These are phyloP conservation scores for Tuber microsphaerosporum DNA, from an alignment of 495 filamentous ascomycete species.

Conservation along the genomic window DNA sequence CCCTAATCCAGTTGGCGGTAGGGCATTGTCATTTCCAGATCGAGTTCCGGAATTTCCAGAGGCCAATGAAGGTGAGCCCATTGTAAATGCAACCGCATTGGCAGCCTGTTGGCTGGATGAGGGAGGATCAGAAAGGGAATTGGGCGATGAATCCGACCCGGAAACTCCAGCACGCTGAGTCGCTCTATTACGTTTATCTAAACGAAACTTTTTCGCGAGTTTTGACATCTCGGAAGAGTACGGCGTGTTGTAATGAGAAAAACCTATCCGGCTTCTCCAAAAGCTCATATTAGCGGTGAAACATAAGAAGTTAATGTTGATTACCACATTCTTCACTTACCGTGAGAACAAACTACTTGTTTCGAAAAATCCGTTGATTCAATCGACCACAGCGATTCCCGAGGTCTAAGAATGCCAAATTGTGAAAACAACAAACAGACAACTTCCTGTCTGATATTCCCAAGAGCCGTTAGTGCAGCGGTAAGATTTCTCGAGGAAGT, in stretches of 20 bases:
- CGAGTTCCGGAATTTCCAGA: too few species aligned
- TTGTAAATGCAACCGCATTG: neutral
- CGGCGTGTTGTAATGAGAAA: neutral
- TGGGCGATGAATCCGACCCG: neutral
- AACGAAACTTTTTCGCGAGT: neutral
- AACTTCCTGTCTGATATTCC: neutral
- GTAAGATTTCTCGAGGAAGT: neutral
- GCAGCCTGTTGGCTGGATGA: neutral
- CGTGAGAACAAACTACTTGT: neutral
- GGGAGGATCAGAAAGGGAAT: neutral
- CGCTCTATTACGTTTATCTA: neutral
- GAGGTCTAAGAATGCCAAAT: neutral
- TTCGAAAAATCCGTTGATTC: neutral
- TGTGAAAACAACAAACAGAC: neutral
- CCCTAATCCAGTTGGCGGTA: rapidly evolving
- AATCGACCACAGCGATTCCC: neutral
- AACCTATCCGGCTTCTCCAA: too few species aligned
- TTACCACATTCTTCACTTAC: neutral
- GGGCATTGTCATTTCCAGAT: neutral
- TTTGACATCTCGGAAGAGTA: neutral
- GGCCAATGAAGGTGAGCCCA: neutral
- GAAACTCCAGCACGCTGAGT: neutral
- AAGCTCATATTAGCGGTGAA: neutral
- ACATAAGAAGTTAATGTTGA: too few species aligned
- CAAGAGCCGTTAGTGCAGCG: neutral